Conservation (phyloP, 2,329 filamentous ascomycete species). For the Botrytis galanthina region DNA sequence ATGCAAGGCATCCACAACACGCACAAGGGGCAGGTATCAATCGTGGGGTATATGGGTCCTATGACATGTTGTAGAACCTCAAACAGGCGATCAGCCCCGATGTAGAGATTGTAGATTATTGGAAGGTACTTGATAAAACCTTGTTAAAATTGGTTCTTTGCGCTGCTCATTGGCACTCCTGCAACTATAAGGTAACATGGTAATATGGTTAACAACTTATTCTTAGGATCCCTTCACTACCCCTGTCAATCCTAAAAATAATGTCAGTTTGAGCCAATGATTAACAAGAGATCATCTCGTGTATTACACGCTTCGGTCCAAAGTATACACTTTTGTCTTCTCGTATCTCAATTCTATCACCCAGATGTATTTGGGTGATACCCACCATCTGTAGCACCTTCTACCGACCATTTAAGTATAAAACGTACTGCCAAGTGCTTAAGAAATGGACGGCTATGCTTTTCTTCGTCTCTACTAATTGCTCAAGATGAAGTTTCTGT, state of each 20-base stretch:
- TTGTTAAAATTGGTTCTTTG: neutral
- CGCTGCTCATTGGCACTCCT: neutral
- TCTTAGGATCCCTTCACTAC: neutral
- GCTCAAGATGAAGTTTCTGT: constrained; percentile 11
- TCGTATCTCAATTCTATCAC: neutral
- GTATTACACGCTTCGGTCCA: constrained; percentile 2
- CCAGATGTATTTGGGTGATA: neutral
- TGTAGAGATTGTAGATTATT: neutral
- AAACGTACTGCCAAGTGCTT: neutral
- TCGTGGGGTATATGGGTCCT: constrained; percentile 16
- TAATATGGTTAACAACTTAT: neutral
- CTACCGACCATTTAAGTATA: neutral
- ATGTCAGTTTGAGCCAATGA: constrained; percentile 1
- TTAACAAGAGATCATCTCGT: neutral
- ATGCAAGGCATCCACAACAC: constrained; percentile 5
- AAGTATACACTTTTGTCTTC: neutral
- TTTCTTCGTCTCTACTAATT: neutral
- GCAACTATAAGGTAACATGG: neutral
- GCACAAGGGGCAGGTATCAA: neutral
- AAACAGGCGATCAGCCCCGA: neutral
- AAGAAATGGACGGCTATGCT: neutral
- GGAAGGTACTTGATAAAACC: neutral
- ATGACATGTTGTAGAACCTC: constrained; percentile 11
- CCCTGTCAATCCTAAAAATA: constrained; percentile 6
- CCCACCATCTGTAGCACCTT: constrained; percentile 6